Evolutionary conservation across 495 filamentous ascomycete genomes (phyloP).

Genomic region (Mytilinidion resinicola): DNA sequence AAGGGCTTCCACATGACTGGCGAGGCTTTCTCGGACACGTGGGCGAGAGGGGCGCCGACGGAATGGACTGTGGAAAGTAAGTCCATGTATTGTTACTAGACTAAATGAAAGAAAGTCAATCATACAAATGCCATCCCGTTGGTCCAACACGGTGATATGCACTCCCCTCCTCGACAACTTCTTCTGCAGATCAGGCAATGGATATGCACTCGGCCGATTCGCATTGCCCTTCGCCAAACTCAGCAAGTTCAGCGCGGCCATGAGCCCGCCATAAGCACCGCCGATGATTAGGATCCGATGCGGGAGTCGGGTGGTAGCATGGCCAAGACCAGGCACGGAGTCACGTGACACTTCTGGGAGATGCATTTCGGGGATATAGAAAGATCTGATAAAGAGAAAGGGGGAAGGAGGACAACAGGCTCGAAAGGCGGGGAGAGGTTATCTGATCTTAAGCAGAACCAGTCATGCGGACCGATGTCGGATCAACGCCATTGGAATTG

Average conservation of each 20-base stretch:
- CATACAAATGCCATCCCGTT: constrained; percentile 64
- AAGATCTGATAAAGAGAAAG: no score
- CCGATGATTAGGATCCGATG: constrained; percentile 49
- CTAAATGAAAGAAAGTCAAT: constrained; percentile 9
- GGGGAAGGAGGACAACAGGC: no score
- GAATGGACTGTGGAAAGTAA: constrained; percentile 43
- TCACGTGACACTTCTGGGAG: no score
- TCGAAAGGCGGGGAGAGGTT: no score
- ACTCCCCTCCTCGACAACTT: constrained; percentile 42
- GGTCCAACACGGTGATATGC: constrained; percentile 62
- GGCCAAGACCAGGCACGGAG: no score
- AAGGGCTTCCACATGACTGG: constrained; percentile 56
- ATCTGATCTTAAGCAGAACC: no score
- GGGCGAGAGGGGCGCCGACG: constrained; percentile 59
- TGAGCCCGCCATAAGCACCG: constrained; percentile 60
- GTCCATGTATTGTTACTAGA: neutral
- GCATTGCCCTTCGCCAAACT: constrained; percentile 49
- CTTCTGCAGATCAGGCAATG: constrained; percentile 20
- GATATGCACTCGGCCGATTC: constrained; percentile 31
- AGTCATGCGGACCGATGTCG: no score
- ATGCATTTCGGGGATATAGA: no score
- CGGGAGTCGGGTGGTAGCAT: neutral
- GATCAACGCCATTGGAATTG: no score
- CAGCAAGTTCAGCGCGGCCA: constrained; percentile 52
- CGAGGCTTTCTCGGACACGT: constrained; percentile 50